Base-by-base conservation (phyloP, 208 protist species). In the Leishmania lainsoni region DNA sequence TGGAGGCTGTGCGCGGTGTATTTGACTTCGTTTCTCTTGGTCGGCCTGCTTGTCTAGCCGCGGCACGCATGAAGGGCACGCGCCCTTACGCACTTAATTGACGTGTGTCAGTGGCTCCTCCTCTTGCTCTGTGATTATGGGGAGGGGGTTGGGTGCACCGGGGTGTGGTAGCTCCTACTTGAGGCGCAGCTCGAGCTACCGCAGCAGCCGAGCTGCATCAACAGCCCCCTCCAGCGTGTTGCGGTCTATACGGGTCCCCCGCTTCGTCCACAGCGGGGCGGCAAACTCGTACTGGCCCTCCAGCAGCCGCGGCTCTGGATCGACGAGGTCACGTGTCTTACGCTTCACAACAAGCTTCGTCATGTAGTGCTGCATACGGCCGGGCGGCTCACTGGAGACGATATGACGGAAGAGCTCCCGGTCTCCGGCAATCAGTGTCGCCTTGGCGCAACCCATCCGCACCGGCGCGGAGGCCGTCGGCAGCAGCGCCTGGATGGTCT, bases 371-470 rank as follows among this genome's bases (percentile, higher is more conserved):
- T 97, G 95, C 90, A 94, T 95, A 35, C 95, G 92, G 0, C 95
- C 93, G 0, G 91, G 88, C n/a, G 93, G 93, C 85, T 98, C 93
- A 66, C 87, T 95, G 16, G 87, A 87, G 22, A 98, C 95, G 79
- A 98, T 96, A 22, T 83, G 81, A 16, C 92, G 91, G 72, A 98
- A 97, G 20, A 98, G 87, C 52, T 86, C 93, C 29, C 92, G 87
- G 49, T 98, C 92, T 1, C 93, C 95, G 22, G 92, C 88, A 75
- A 96, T 96, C 76, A 98, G 88, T 20, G 95, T 91, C 26, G 95
- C 95, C 90, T 98, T 98, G 26, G 95, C 95, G 81, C 95, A 98
- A 51, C 95, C 95, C 93, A 97, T 95, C 16, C 95, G 95, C 32
- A 98, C 91, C n/a, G 95, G 89, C 3, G 89, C 89, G 6, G 90